Evolutionary conservation across 75 land plant genomes (phyloP).

Genomic region (Ceratopteris richardii): DNA sequence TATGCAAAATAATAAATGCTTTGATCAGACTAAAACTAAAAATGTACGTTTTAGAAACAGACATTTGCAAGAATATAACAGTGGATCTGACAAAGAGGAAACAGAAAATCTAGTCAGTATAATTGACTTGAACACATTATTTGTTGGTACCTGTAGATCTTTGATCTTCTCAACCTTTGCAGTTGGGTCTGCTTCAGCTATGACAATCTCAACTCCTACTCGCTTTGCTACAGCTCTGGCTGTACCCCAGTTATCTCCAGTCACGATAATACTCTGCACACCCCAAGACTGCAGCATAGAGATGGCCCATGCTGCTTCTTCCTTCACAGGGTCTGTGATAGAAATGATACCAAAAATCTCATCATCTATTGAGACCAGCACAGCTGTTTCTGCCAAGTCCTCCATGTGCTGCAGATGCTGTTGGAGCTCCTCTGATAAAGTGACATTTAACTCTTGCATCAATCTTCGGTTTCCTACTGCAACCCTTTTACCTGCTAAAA

Average conservation of each 20-base stretch:
- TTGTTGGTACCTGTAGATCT: conserved; percentile 65
- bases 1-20: no score
- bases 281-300: conserved; percentile 53
- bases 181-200: conserved; percentile 64
- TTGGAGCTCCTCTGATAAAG: conserved; percentile 39
- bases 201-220: conserved; percentile 54
- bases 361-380: conserved; percentile 50
- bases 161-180: conserved; percentile 82
- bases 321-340: conserved; percentile 64
- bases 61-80: no score
- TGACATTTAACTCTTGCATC: conserved; percentile 34
- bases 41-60: no score
- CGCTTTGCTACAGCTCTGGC: conserved; percentile 60
- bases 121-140: no score
- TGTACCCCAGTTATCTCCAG: conserved; percentile 82
- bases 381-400: conserved; percentile 51
- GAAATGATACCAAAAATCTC: conserved; percentile 54
- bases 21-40: no score
- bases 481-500: conserved; percentile 32
- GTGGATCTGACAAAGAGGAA: no score
- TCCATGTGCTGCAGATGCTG: conserved; percentile 37
- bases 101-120: no score
- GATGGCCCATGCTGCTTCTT: conserved; percentile 32
- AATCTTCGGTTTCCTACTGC: conserved; percentile 68
- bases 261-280: conserved; percentile 55